Percentiles rank a stretch among this genome's conserved stretches.
These are phyloP conservation scores for Aureobasidium mangrovei DNA, from an alignment of 2,329 filamentous ascomycete genomes.

Conservation along the genomic window DNA sequence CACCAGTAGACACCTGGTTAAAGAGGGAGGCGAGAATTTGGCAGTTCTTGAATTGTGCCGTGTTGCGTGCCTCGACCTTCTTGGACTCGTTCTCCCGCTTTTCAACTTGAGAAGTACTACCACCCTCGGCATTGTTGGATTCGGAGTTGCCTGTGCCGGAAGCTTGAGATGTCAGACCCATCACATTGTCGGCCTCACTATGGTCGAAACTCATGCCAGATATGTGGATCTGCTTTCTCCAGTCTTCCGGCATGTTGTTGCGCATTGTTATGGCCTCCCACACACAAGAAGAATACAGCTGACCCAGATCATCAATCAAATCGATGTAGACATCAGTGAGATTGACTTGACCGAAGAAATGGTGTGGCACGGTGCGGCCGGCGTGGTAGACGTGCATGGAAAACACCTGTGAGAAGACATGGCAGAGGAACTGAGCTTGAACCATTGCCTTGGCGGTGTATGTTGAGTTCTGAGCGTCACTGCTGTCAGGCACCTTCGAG, in stretches of 20 bases:
- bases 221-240: conserved; percentile 43
- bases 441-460: conserved; percentile 69
- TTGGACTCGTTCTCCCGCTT: neutral
- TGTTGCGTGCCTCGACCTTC: conserved; percentile 1
- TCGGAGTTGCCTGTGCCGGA: neutral
- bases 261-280: conserved; percentile 74
- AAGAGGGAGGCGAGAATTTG: conserved; percentile 68
- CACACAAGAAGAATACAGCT: conserved; percentile 69
- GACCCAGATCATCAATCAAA: conserved; percentile 67
- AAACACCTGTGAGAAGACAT: conserved; percentile 24
- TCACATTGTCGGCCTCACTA: conserved; percentile 32
- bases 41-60: conserved; percentile 60
- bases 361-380: conserved; percentile 49
- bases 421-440: conserved; percentile 60
- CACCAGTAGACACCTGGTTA: conserved; percentile 66
- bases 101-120: neutral
- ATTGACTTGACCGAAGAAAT: conserved; percentile 64
- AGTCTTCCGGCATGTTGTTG: conserved; percentile 62
- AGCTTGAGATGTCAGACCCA: conserved; percentile 20
- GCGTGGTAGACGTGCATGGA: conserved; percentile 26
- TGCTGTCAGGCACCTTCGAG: conserved; percentile 20
- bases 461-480: conserved; percentile 51
- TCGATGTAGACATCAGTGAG: conserved; percentile 72
- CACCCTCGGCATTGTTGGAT: neutral
- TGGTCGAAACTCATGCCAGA: conserved; percentile 31